phyloP scores from a whole-genome alignment of 1,139 yeast species.

The Nakaseomyces delphensis region DNA sequence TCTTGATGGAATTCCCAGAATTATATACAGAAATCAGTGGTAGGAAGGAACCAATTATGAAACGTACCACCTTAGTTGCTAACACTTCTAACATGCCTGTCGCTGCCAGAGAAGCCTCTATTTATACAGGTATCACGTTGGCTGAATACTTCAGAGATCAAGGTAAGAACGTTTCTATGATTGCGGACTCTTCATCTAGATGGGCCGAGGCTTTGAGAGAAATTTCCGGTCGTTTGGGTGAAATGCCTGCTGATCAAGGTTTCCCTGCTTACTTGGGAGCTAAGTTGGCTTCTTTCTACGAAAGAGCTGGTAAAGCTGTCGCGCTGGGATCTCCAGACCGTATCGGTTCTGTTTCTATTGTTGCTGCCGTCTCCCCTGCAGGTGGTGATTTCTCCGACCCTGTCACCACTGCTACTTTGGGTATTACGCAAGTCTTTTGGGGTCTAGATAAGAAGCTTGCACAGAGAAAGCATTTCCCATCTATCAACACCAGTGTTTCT shows the following conservation, averaged over 20 bases:
- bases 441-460: conserved; percentile 98
- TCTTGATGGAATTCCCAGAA: conserved; percentile 98
- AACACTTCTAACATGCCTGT: conserved; percentile 99
- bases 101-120: conserved; percentile 99
- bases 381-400: conserved; percentile 99
- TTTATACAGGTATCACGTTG: conserved; percentile 95
- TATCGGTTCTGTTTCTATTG: conserved; percentile 94
- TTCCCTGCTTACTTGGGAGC: conserved; percentile 99
- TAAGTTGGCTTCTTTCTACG: conserved; percentile 95
- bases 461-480: conserved; percentile 99
- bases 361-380: conserved; percentile 99
- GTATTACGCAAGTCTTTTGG: conserved; percentile 99
- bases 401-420: conserved; percentile 93
- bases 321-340: conserved; percentile 96
- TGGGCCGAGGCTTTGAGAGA: conserved; percentile 99
- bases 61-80: conserved; percentile 97
- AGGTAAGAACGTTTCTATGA: conserved; percentile 98
- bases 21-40: conserved; percentile 84
- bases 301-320: conserved; percentile 96
- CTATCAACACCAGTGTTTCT: conserved; percentile 90
- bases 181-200: conserved; percentile 99
- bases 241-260: conserved; percentile 99
- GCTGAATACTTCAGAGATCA: conserved; percentile 99
- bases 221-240: conserved; percentile 99
- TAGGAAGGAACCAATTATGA: conserved; percentile 97